These are phyloP conservation scores for Ustilago cynodontis DNA, from an alignment of 1,284 basidiomycete species.

Conservation along the genomic window DNA sequence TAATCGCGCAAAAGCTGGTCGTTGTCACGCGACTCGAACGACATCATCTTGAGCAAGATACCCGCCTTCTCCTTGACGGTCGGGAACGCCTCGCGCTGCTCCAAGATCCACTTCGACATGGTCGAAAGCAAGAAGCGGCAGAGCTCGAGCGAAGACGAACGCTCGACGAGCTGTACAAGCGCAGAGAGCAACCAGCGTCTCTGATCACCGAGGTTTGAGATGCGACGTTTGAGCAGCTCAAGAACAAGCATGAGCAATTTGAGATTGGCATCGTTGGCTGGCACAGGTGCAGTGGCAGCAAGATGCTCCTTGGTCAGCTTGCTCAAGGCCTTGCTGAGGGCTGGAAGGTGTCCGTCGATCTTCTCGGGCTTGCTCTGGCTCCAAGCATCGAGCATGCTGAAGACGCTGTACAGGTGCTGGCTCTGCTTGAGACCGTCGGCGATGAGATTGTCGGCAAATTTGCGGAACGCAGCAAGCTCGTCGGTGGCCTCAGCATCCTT, in stretches of 20 bases:
- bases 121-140: constrained; percentile 90
- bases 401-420: constrained; percentile 80
- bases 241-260: constrained; percentile 73
- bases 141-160: constrained; percentile 85
- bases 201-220: constrained; percentile 74
- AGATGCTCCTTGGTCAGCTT: constrained; percentile 91
- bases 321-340: constrained; percentile 85
- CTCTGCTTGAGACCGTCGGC: constrained; percentile 83
- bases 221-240: constrained; percentile 73
- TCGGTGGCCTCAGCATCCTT: constrained; percentile 64
- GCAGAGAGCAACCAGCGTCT: constrained; percentile 78
- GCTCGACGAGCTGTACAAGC: constrained; percentile 86
- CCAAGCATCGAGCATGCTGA: constrained; percentile 89
- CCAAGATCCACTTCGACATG: constrained; percentile 87
- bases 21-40: constrained; percentile 82
- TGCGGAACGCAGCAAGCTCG: constrained; percentile 81
- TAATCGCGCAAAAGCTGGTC: constrained; percentile 83
- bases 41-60: constrained; percentile 88
- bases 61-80: constrained; percentile 96
- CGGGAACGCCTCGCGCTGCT: constrained; percentile 74
- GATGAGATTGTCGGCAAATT: constrained; percentile 81
- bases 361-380: constrained; percentile 84
- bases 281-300: constrained; percentile 71
- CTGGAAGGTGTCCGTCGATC: constrained; percentile 82
- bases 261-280: constrained; percentile 66